These are phyloP conservation scores for Gossypium longicalyx DNA, from an alignment of 345 rosid genomes.

Conservation along the genomic window DNA sequence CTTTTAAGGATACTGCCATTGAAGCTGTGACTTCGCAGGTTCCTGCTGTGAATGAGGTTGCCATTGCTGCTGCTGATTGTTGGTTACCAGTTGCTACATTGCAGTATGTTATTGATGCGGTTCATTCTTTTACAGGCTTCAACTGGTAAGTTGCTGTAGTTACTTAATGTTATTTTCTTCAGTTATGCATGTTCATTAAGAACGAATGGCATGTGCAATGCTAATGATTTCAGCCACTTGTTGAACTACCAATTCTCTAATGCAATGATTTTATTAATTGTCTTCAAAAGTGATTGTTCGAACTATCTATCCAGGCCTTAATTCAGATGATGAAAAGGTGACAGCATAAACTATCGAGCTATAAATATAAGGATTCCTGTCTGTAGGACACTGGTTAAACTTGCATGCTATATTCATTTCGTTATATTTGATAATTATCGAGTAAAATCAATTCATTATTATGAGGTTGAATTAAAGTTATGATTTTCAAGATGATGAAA, in stretches of 20 bases:
- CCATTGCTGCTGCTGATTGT: slow-evolving; percentile 69
- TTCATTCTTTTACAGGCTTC: slow-evolving; percentile 60
- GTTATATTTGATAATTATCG: background rate
- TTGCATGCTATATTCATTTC: background rate
- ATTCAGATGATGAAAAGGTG: background rate
- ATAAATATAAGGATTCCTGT: background rate
- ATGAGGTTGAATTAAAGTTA: background rate
- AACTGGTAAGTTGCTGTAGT: slow-evolving; percentile 42
- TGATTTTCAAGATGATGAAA: background rate
- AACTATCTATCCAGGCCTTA: background rate
- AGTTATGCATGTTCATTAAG: background rate
- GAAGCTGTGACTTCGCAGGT: slow-evolving; percentile 49
- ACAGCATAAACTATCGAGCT: background rate
- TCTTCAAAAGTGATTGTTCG: background rate
- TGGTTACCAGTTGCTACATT: slow-evolving; percentile 57
- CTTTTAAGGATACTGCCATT: slow-evolving; percentile 42
- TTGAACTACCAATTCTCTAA: background rate
- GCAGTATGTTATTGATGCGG: slow-evolving; percentile 64
- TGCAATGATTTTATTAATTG: background rate
- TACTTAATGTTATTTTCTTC: background rate
- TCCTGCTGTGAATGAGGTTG: slow-evolving; percentile 60
- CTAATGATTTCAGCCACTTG: background rate
- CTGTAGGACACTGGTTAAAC: background rate
- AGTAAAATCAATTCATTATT: background rate
- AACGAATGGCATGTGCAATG: background rate